phyloP scores from a whole-genome alignment of 139 green algal genomes.

The Chlamydomonas eustigma region DNA sequence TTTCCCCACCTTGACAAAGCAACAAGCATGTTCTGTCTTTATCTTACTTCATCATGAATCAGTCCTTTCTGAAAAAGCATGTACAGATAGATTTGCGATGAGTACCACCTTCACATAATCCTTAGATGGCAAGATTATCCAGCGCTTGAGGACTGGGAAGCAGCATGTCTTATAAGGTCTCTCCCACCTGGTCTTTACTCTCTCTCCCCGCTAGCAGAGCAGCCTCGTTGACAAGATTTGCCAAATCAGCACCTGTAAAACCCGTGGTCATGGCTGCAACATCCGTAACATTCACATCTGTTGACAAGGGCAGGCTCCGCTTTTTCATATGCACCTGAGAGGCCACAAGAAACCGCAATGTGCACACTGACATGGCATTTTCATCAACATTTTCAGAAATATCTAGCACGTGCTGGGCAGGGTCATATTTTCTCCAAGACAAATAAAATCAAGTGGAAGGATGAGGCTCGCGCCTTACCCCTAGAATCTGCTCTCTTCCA shows the following conservation, averaged over 20 bases:
- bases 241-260: slow-evolving; percentile 74
- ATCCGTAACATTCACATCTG: slow-evolving; percentile 29
- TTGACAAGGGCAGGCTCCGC: slow-evolving; percentile 46
- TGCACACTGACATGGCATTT: neutral
- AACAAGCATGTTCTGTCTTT: no score
- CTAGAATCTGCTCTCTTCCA: slow-evolving; percentile 89
- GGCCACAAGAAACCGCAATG: slow-evolving; percentile 2
- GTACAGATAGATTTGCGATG: no score
- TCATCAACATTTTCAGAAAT: neutral
- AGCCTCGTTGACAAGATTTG: slow-evolving; percentile 67
- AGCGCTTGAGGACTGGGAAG: no score
- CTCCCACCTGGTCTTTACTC: slow-evolving; percentile 29
- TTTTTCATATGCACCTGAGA: slow-evolving; percentile 55
- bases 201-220: slow-evolving; percentile 56
- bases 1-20: slow-evolving; percentile 39
- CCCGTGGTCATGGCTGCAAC: slow-evolving; percentile 58
- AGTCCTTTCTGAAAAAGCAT: no score
- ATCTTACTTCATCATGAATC: no score
- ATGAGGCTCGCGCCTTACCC: slow-evolving; percentile 80
- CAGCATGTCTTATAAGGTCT: no score
- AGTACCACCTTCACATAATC: no score
- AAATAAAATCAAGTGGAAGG: no score
- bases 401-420: no score
- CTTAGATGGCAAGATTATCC: no score
- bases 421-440: no score